Base-by-base conservation (phyloP, 108 stramenopile species). In the Thalassiosira profunda region DNA sequence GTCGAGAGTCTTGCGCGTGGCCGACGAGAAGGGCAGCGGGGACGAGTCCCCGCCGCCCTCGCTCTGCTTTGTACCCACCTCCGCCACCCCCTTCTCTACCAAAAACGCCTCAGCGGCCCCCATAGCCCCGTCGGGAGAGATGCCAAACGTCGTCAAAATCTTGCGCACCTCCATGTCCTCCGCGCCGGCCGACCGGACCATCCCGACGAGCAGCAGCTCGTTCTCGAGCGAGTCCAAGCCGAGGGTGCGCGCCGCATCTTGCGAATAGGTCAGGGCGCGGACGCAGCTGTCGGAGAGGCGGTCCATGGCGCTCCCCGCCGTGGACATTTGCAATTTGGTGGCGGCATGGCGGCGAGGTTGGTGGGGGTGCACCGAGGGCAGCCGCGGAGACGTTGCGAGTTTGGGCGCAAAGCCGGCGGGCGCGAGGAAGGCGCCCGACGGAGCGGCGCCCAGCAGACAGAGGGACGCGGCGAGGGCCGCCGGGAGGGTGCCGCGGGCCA, bases 21-120 rank as follows among this genome's bases (percentile, higher is more conserved):
- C 44, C 5, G 38, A 46, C n/a, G 79, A 77, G 40, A 84, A 84
- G 25, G 83, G 83, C 9, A 84, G 36, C 29, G 72, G 36, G 11
- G 59, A 42, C 24, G 58, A 66, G 14, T 24, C 35, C 10, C 2
- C 55, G 15, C 6, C 17, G 15, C 36, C 61, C 21, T 11, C 31
- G 10, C 26, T 33, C 12, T 45, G 30, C 11, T 5, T 25, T 24
- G 9, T n/a, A 11, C 4, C 17, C 18, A 8, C 24, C 44, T 21
- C 48, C 20, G 24, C 55, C 55, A 66, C 5, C 43, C 42, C 63
- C 55, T 57, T 68, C 26, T 74, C 73, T 18, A 36, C 29, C 0
- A 75, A 11, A 11, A 75, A 41, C 0, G 51, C 41, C 46, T 46
- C 53, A 29, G 76, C 76, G 20, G 76, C 71, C 40, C 47, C 28